Conservation (phyloP, 1,139 yeast species). For the Hemisphaericaspora lyxosophila region DNA sequence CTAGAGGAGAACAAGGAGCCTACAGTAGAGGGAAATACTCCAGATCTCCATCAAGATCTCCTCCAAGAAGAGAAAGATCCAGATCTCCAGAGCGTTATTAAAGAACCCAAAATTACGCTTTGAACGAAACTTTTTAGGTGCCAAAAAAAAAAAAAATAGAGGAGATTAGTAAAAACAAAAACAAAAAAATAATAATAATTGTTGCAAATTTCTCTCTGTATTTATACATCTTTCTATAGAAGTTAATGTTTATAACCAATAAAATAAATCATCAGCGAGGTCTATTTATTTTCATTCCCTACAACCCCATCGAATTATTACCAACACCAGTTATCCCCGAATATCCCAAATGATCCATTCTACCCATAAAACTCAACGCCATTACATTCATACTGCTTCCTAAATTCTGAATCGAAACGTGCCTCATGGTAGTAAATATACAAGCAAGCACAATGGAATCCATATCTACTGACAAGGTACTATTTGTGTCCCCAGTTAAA, state of each 20-base stretch:
- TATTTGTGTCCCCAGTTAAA: constrained; percentile 17
- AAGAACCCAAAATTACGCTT: neutral
- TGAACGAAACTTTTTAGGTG: too few species aligned
- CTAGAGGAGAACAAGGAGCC: constrained; percentile 13
- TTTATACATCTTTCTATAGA: neutral
- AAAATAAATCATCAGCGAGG: too few species aligned
- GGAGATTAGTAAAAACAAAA: neutral
- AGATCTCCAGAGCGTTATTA: constrained; percentile 32
- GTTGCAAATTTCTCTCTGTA: neutral
- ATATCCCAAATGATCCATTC: constrained; percentile 3
- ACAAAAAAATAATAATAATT: neutral
- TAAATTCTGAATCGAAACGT: constrained; percentile 28
- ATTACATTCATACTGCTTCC: constrained; percentile 9
- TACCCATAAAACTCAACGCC: constrained; percentile 2
- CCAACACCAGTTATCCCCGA: neutral
- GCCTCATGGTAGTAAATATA: constrained; percentile 34
- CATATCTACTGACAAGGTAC: constrained; percentile 33
- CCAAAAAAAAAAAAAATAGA: neutral
- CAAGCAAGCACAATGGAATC: constrained; percentile 35
- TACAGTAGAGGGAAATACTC: constrained; percentile 30
- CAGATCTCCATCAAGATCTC: constrained; percentile 44
- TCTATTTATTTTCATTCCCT: too few species aligned
- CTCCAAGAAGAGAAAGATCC: constrained; percentile 39
- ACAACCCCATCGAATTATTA: too few species aligned
- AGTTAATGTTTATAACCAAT: neutral